Percentiles rank a stretch among this genome's conserved stretches.
phyloP scores from a whole-genome alignment of 768 basidiomycete species.

The Kwoniella sp. region DNA sequence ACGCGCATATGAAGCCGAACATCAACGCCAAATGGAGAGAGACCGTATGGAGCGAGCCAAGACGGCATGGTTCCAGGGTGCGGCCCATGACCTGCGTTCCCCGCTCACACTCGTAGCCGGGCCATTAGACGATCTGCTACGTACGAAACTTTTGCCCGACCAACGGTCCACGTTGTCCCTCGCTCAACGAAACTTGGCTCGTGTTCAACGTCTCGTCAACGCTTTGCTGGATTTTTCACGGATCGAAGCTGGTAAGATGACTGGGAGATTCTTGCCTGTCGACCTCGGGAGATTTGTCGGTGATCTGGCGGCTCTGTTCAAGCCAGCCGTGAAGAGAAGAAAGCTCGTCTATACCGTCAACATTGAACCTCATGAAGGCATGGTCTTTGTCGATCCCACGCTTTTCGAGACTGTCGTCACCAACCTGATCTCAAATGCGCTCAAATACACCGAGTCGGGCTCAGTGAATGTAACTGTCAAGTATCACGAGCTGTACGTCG shows the following conservation, averaged over 20 bases:
- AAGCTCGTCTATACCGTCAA: conserved; percentile 9
- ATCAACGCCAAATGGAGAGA: conserved; percentile 12
- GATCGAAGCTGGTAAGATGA: conserved; percentile 50
- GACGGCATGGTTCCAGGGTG: conserved; percentile 38
- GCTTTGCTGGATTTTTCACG: conserved; percentile 56
- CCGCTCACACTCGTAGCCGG: conserved; percentile 41
- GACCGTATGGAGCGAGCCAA: conserved; percentile 27
- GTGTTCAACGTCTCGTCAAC: conserved; percentile 53
- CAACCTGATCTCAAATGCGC: conserved; percentile 28
- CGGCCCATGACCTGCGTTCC: conserved; percentile 38
- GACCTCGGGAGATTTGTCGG: conserved; percentile 47
- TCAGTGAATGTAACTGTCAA: conserved; percentile 17
- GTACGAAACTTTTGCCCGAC: background rate
- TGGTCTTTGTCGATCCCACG: conserved; percentile 31
- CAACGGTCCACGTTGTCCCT: conserved; percentile 16
- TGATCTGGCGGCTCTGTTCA: conserved; percentile 54
- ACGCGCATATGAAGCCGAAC: conserved; percentile 15
- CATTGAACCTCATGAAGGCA: conserved; percentile 19
- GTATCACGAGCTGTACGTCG: conserved; percentile 33
- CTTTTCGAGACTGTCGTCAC: conserved; percentile 28
- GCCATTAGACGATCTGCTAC: conserved; percentile 34
- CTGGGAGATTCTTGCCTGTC: conserved; percentile 37
- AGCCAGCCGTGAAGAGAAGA: conserved; percentile 44
- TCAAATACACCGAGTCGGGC: conserved; percentile 45
- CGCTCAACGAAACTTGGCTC: conserved; percentile 26